Conservation (phyloP, 371 early-diverging fungal species). For the Umbelopsis sp. region DNA sequence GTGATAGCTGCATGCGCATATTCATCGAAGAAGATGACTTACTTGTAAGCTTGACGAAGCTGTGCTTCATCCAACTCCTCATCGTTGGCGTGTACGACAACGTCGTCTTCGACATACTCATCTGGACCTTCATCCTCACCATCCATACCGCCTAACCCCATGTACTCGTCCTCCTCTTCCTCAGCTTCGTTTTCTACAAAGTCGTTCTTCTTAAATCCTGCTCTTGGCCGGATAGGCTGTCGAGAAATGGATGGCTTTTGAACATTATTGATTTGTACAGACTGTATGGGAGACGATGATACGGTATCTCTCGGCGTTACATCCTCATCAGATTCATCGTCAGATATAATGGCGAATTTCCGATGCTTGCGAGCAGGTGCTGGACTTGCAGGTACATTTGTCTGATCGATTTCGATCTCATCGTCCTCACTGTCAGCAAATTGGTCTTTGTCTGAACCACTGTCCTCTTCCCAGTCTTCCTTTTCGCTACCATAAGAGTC, state of each 20-base stretch:
- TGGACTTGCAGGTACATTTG: neutral
- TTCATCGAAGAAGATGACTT: conserved; percentile 17
- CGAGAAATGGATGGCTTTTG: neutral
- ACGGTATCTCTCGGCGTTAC: neutral
- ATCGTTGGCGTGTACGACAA: conserved; percentile 45
- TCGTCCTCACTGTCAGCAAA: conserved; percentile 16
- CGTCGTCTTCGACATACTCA: conserved; percentile 47
- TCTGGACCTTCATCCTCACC: conserved; percentile 36
- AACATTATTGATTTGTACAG: neutral
- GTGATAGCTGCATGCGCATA: neutral
- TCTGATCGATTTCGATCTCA: neutral
- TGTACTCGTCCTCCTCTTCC: conserved; percentile 55
- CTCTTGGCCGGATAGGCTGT: neutral
- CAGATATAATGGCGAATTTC: neutral
- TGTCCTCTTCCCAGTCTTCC: conserved; percentile 17
- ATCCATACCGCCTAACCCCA: conserved; percentile 47
- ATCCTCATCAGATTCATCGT: conserved; percentile 10
- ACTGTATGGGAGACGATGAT: neutral
- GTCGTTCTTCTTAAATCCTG: conserved; percentile 20
- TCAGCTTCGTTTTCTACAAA: conserved; percentile 54
- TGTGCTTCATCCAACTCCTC: conserved; percentile 41
- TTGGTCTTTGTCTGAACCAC: conserved; percentile 8
- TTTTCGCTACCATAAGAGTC: conserved; percentile 24
- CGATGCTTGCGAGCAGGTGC: neutral
- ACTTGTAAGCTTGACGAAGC: conserved; percentile 39